Base-by-base conservation (phyloP, 2,329 filamentous ascomycete species). In the Rutstroemia sp. region DNA sequence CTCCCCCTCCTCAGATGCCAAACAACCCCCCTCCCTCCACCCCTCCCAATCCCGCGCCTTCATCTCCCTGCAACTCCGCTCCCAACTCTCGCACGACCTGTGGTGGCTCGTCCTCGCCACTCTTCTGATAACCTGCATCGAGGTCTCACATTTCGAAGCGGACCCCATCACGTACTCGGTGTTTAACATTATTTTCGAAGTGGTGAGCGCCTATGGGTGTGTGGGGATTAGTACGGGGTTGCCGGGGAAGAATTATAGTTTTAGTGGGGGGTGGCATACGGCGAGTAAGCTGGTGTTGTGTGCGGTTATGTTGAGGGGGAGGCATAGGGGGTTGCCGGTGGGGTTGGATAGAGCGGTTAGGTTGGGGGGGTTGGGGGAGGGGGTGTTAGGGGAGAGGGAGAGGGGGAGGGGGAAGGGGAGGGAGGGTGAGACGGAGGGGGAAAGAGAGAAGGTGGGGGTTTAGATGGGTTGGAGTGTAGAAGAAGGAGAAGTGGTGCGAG, bases 31-130 rank as follows among this genome's bases (percentile, higher is more conserved):
- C 39, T 4, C 17, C 39, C 5, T 51, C 30, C 30, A 4, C 10
- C 12, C 30, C 30, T 34, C 30, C 30, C 30, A 34, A 12, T 34
- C 30, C 30, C 30, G 30, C 30, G 30, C 63, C 25, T 68, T 69
- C 55, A 54, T 69, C 14, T 55, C 49, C 2, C 64, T 65, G 59
- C 82, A 87, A 65, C 72, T 86, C 21, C 78, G 81, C n/a, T 78
- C 78, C 5, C 84, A 87, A 67, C 75, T 87, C 2, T 79, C 81
- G 30, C 82, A 87, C 66, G 84, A 87, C 64, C 72, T 87, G 16
- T 87, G 84, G 83, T 82, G 78, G 72, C 78, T 87, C 14, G 77
- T 81, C 3, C 68, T 86, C 0, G 80, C 81, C 2, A 75, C 84
- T 12, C 73, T 86, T 50, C 67, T 82, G 34, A 83, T 87, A 55